Conservation (phyloP, 192 early-diverging fungal species). For the Coemansia biformis region DNA sequence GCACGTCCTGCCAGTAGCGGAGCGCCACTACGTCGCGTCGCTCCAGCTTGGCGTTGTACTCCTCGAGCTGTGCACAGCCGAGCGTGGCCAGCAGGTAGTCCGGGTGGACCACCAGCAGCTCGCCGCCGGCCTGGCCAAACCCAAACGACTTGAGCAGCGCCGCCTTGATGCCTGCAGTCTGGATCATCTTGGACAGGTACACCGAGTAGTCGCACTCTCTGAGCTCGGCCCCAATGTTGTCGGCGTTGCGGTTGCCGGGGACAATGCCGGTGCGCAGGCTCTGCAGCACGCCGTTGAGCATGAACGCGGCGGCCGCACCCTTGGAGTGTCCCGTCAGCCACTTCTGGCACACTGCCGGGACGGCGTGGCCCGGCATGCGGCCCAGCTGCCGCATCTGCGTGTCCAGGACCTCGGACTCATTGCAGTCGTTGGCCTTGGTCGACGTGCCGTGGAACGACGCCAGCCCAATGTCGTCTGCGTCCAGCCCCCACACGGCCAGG, state of each 20-base stretch:
- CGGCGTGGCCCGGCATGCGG: too few relatives aligned
- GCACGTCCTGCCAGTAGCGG: neutral
- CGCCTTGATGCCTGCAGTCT: slow-evolving; percentile 85
- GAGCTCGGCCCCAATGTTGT: slow-evolving; percentile 51
- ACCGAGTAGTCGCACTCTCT: slow-evolving; percentile 70
- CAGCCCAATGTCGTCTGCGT: slow-evolving; percentile 82
- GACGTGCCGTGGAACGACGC: slow-evolving; percentile 94
- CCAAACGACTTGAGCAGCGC: slow-evolving; percentile 86
- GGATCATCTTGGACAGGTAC: slow-evolving; percentile 75
- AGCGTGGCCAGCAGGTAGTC: slow-evolving; percentile 49
- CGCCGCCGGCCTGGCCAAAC: slow-evolving; percentile 87
- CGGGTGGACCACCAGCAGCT: slow-evolving; percentile 18
- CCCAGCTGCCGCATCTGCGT: slow-evolving; percentile 55
- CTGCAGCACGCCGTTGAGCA: too few relatives aligned
- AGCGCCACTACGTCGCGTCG: neutral
- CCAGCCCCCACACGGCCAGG: slow-evolving; percentile 80
- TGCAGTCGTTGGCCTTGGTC: slow-evolving; percentile 68
- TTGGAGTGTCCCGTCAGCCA: too few relatives aligned
- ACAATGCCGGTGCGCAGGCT: slow-evolving; percentile 69
- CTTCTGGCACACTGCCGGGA: too few relatives aligned
- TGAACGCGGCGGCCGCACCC: too few relatives aligned
- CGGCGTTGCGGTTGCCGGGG: slow-evolving; percentile 72
- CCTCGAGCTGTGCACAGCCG: slow-evolving; percentile 1
- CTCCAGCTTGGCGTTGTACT: slow-evolving; percentile 8
- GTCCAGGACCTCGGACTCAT: slow-evolving; percentile 61